Evolutionary conservation across 495 filamentous ascomycete genomes (phyloP).

Genomic region (Beverwykella pulmonaria): DNA sequence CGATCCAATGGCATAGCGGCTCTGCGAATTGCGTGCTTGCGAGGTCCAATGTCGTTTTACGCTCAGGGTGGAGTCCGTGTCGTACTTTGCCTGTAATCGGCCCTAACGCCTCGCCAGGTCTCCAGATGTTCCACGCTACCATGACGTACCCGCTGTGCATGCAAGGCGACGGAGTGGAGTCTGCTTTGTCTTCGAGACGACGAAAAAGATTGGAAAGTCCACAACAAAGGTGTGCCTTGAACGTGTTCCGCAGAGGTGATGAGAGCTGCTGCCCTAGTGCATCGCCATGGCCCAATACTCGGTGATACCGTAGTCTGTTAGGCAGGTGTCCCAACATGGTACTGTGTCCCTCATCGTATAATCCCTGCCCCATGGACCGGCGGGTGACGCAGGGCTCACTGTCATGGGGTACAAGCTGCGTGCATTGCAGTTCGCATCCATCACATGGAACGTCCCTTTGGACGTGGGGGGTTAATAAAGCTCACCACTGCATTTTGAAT

Average conservation of each 20-base stretch:
- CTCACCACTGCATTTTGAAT: not conserved
- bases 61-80: not conserved
- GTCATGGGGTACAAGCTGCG: not conserved
- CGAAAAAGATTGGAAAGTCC: not conserved
- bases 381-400: not conserved
- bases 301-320: no score
- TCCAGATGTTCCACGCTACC: not conserved
- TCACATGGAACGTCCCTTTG: not conserved
- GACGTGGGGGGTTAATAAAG: not conserved
- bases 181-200: no score
- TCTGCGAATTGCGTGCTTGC: constrained; percentile 35
- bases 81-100: not conserved
- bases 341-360: not conserved
- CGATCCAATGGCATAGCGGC: constrained; percentile 8
- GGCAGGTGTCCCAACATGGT: not conserved
- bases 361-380: not conserved
- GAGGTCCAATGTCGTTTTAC: constrained; percentile 27
- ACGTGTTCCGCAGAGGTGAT: no score
- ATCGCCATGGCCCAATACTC: no score
- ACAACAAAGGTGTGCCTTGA: not conserved
- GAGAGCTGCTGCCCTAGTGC: no score
- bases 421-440: not conserved
- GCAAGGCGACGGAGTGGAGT: no score
- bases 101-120: not conserved
- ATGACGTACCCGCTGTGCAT: not conserved